Evolutionary conservation across 129 eudicot genomes (phyloP).

Genomic region (Escallonia rubra): DNA sequence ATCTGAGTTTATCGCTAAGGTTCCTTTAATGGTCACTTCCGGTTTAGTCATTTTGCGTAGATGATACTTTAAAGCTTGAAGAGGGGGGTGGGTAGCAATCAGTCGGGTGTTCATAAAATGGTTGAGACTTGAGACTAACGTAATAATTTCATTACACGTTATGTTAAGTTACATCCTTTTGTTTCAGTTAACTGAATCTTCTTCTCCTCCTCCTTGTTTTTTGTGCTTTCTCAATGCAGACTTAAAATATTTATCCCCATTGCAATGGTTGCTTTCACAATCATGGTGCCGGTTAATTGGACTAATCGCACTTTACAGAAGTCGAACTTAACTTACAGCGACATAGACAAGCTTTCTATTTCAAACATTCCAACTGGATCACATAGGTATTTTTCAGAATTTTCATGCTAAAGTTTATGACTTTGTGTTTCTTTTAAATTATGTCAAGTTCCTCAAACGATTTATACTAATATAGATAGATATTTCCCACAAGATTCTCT

Average conservation of each 20-base stretch:
- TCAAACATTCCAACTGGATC: slow-evolving; percentile 73
- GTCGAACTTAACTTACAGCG: slow-evolving; percentile 49
- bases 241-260: slow-evolving; percentile 77
- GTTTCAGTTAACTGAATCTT: background rate
- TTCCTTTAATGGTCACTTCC: too few relatives aligned
- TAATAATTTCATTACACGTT: too few relatives aligned
- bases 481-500: too few relatives aligned
- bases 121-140: too few relatives aligned
- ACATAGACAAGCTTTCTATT: slow-evolving; percentile 78
- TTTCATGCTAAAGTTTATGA: background rate
- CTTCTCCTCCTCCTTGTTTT: background rate
- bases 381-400: slow-evolving; percentile 32
- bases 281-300: slow-evolving; percentile 75
- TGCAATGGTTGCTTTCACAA: slow-evolving; percentile 56
- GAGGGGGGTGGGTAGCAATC: too few relatives aligned
- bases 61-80: too few relatives aligned
- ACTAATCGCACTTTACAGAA: slow-evolving; percentile 54
- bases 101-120: too few relatives aligned
- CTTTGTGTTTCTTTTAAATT: background rate
- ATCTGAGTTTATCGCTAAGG: too few relatives aligned
- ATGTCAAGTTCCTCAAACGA: too few relatives aligned
- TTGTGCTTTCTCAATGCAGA: slow-evolving; percentile 27
- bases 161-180: too few relatives aligned
- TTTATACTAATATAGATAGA: too few relatives aligned
- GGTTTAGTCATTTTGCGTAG: too few relatives aligned